A percentile compares a stretch with the other conserved stretches of the same genome.
Conservation (phyloP, 176 grass and related monocot genomes). For the Avena atlantica region DNA sequence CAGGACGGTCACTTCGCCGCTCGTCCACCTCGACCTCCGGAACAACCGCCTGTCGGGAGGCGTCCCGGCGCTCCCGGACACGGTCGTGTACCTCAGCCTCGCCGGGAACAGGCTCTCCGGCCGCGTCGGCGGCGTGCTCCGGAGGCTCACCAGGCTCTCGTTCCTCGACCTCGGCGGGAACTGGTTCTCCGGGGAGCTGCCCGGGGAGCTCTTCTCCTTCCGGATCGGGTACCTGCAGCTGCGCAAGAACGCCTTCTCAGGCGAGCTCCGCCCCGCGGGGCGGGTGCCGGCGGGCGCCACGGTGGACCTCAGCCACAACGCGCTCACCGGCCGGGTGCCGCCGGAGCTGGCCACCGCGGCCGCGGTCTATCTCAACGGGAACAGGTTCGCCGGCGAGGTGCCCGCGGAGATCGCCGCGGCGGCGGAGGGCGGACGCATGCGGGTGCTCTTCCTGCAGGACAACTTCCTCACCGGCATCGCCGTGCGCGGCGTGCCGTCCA, state of each 20-base stretch:
- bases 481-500: conserved; percentile 52
- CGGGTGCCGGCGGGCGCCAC: conserved; percentile 53
- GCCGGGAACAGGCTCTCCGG: conserved; percentile 74
- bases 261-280: conserved; percentile 52
- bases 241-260: conserved; percentile 73
- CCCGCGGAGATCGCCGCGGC: conserved; percentile 57
- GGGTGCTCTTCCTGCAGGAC: conserved; percentile 84
- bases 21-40: conserved; percentile 74
- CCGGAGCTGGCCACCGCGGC: conserved; percentile 57
- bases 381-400: conserved; percentile 60
- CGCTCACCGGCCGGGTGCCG: conserved; percentile 61
- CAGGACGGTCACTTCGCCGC: conserved; percentile 20
- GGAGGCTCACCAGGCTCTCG: conserved; percentile 45
- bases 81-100: conserved; percentile 75
- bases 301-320: conserved; percentile 85
- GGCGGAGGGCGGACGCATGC: conserved; percentile 59
- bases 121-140: conserved; percentile 44
- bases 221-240: conserved; percentile 66
- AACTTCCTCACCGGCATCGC: conserved; percentile 71
- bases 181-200: conserved; percentile 66
- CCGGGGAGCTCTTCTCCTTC: conserved; percentile 63
- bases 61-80: conserved; percentile 52
- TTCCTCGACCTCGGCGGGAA: conserved; percentile 84
- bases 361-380: conserved; percentile 74
- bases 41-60: conserved; percentile 54